Base-by-base conservation (phyloP, 768 basidiomycete genomes). In the Udeniomyces megalosporus region DNA sequence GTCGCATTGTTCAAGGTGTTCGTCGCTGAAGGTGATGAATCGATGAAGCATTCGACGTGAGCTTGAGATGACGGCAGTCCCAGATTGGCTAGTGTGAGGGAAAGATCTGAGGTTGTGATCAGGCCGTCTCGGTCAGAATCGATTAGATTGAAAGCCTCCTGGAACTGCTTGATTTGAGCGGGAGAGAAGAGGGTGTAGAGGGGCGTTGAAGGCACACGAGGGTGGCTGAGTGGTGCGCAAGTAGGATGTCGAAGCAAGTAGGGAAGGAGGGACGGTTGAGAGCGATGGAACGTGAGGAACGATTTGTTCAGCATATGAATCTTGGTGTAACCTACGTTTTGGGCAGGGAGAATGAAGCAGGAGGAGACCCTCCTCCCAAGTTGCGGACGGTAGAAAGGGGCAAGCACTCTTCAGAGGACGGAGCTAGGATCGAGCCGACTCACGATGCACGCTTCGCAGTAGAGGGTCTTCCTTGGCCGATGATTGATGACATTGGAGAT, bases 61-160 rank as follows among this genome's bases (percentile, higher is more conserved):
- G 32, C 15, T 2, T 31, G 15, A 2, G 34, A 20, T 7, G 54
- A 28, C 3, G 54, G 50, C 11, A 59, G 57, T 12, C 63, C 63
- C 32, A 64, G 50, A 56, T 59, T 59, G 51, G 57, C 26, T 38
- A 64, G 52, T 8, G 63, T 59, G 8, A 42, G 24, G 11, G 35
- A 4, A 31, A 64, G 52, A 31, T 64, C 63, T 15, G 50, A 31
- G 22, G 50, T 26, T 17, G 63, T 51, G 50, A 64, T 32, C 38
- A 59, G 34, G 0, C 63, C 63, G 52, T 59, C 52, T n/a, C 51
- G 57, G 63, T 64, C 57, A 28, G 58, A 58, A 48, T 64, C 63
- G 51, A 64, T 53, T 42, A 64, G 63, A 22, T 55, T 59, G 63
- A 64, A 64, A 46, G 63, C 63, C 51, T 64, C 63, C 34, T 49